phyloP scores from a whole-genome alignment of 768 basidiomycete genomes.

The Phanerochaete sordida region DNA sequence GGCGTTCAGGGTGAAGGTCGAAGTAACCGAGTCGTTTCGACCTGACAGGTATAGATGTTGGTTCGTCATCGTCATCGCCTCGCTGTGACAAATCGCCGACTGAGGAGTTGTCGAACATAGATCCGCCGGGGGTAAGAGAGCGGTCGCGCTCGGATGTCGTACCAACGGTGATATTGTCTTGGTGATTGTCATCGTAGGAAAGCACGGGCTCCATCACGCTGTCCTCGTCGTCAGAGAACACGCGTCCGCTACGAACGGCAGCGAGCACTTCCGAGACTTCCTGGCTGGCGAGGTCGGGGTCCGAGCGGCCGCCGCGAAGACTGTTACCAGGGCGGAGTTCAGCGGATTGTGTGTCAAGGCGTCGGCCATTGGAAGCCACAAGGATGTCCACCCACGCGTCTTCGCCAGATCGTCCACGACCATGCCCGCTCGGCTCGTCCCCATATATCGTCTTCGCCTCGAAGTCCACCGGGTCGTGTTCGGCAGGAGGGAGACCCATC shows the following conservation, averaged over 20 bases:
- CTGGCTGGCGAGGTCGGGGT: slow-evolving; percentile 70
- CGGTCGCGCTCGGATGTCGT: slow-evolving; percentile 1
- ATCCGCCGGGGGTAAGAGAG: background rate
- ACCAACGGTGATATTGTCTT: slow-evolving; percentile 19
- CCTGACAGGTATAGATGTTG: slow-evolving; percentile 1
- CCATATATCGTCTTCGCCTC: slow-evolving; percentile 69
- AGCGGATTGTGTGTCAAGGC: slow-evolving; percentile 59
- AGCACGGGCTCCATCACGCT: slow-evolving; percentile 19
- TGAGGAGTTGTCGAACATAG: background rate
- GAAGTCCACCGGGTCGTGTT: slow-evolving; percentile 80
- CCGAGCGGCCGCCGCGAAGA: slow-evolving; percentile 38
- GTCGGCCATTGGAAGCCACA: slow-evolving; percentile 53
- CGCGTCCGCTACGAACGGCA: slow-evolving; percentile 36
- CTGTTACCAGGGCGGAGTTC: slow-evolving; percentile 25
- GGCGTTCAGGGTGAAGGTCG: slow-evolving; percentile 73
- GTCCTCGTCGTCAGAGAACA: slow-evolving; percentile 41
- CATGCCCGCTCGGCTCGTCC: slow-evolving; percentile 41
- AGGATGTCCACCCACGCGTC: slow-evolving; percentile 91
- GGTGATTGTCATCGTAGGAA: slow-evolving; percentile 15
- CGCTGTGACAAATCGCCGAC: background rate
- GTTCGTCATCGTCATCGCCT: slow-evolving; percentile 22
- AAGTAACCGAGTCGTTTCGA: slow-evolving; percentile 61
- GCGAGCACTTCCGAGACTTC: slow-evolving; percentile 74
- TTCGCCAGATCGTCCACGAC: slow-evolving; percentile 44
- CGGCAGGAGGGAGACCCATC: slow-evolving; percentile 57